phyloP scores from a whole-genome alignment of 1,139 yeast species.

The Pichia sp. region DNA sequence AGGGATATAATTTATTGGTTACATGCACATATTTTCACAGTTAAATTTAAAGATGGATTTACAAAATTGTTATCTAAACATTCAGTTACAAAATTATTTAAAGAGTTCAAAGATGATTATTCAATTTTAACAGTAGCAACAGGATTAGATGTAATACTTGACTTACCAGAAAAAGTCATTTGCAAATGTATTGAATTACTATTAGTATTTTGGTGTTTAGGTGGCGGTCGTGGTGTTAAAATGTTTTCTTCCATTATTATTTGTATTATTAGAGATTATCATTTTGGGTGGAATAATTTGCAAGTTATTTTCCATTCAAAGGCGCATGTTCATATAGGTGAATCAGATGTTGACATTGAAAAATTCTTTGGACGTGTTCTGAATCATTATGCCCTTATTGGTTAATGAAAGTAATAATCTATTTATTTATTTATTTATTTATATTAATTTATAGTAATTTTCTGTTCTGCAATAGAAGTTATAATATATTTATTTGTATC shows the following conservation, averaged over 20 bases:
- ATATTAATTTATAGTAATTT: too few species aligned
- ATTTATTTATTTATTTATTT: too few species aligned
- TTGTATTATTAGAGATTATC: constrained; percentile 38
- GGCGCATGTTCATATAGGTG: constrained; percentile 18
- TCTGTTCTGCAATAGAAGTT: too few species aligned
- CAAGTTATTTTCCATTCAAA: constrained; percentile 21
- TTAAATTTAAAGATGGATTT: constrained; percentile 26
- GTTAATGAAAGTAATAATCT: not conserved
- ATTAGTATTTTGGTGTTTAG: constrained; percentile 19
- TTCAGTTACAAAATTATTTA: constrained; percentile 16
- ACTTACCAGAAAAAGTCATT: constrained; percentile 18
- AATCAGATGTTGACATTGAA: constrained; percentile 23
- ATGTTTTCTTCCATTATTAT: constrained; percentile 33
- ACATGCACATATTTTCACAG: constrained; percentile 27
- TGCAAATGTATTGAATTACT: constrained; percentile 24
- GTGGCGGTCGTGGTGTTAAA: constrained; percentile 31
- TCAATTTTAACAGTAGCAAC: constrained; percentile 25
- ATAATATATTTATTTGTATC: too few species aligned
- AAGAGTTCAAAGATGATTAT: constrained; percentile 30
- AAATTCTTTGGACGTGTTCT: constrained; percentile 32
- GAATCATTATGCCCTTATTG: constrained; percentile 23
- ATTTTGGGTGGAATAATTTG: constrained; percentile 43
- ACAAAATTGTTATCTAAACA: constrained; percentile 24
- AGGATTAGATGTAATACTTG: constrained; percentile 21
- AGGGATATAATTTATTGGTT: constrained; percentile 24